Conservation (phyloP, 192 early-diverging fungal species). For the Backusella tarrabulga region DNA sequence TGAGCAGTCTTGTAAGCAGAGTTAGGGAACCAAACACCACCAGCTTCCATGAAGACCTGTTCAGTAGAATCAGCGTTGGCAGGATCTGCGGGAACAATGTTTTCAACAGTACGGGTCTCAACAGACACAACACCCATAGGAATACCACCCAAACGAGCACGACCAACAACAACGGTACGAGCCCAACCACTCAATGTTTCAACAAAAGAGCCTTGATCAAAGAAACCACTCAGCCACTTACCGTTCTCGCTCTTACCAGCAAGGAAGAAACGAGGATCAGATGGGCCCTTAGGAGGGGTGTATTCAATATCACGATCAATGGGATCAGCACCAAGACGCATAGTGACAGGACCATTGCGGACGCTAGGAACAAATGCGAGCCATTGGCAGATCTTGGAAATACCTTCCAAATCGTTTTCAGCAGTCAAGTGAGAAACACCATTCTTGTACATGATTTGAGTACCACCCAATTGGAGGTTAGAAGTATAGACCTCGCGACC, state of each 20-base stretch:
- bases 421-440: conserved; percentile 97
- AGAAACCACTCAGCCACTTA: conserved; percentile 89
- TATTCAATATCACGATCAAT: conserved; percentile 83
- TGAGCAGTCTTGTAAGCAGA: conserved; percentile 99
- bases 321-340: conserved; percentile 64
- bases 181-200: conserved; percentile 98
- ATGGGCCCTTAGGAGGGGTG: conserved; percentile 78
- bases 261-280: conserved; percentile 90
- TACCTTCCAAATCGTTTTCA: conserved; percentile 92
- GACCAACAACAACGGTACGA: conserved; percentile 90
- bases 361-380: conserved; percentile 84
- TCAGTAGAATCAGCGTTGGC: conserved; percentile 88
- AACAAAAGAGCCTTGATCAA: conserved; percentile 94
- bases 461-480: conserved; percentile 97
- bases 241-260: conserved; percentile 69
- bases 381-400: conserved; percentile 93
- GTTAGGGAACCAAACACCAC: conserved; percentile 98
- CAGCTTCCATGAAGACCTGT: conserved; percentile 88
- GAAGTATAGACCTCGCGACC: conserved; percentile 98
- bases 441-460: conserved; percentile 99
- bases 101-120: conserved; percentile 93
- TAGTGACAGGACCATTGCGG: conserved; percentile 66
- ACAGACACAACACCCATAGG: conserved; percentile 97
- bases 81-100: conserved; percentile 91
- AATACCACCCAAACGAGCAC: conserved; percentile 94